Conservation (phyloP, 2,329 filamentous ascomycete genomes). For the Trichoderma sp. region DNA sequence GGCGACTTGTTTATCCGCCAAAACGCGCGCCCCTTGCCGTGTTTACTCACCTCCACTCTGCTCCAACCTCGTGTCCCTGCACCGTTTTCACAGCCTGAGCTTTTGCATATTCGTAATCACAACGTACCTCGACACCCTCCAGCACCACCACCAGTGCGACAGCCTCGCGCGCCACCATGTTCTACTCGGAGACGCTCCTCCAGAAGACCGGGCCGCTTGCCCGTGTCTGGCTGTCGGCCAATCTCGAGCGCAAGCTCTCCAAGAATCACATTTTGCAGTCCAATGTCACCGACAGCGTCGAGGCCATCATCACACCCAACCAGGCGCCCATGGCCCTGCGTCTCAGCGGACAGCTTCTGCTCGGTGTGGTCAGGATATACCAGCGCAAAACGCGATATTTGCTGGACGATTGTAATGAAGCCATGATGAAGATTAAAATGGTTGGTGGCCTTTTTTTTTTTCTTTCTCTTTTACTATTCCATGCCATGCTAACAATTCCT, state of each 20-base stretch:
- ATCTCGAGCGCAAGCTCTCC: conserved; percentile 95
- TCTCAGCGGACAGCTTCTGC: conserved; percentile 85
- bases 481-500: conserved; percentile 30
- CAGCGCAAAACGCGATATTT: conserved; percentile 95
- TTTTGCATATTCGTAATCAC: not conserved
- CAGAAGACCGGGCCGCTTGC: conserved; percentile 96
- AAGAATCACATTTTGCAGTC: conserved; percentile 95
- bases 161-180: conserved; percentile 60
- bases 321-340: conserved; percentile 94
- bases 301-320: conserved; percentile 87
- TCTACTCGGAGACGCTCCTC: conserved; percentile 93
- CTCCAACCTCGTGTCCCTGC: conserved; percentile 21
- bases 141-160: conserved; percentile 26
- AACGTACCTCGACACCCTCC: not conserved
- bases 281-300: conserved; percentile 90
- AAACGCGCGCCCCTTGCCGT: conserved; percentile 33
- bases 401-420: conserved; percentile 95
- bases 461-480: not conserved
- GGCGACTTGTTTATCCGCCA: conserved; percentile 32
- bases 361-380: conserved; percentile 97
- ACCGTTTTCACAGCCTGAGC: conserved; percentile 4
- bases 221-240: conserved; percentile 96
- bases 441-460: conserved; percentile 46
- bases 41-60: conserved; percentile 31
- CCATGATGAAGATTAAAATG: conserved; percentile 97